Percentiles rank a stretch among this genome's conserved stretches.
Evolutionary conservation across 2,329 filamentous ascomycete species (phyloP).

Genomic region (Neonectria neomacrospora): DNA sequence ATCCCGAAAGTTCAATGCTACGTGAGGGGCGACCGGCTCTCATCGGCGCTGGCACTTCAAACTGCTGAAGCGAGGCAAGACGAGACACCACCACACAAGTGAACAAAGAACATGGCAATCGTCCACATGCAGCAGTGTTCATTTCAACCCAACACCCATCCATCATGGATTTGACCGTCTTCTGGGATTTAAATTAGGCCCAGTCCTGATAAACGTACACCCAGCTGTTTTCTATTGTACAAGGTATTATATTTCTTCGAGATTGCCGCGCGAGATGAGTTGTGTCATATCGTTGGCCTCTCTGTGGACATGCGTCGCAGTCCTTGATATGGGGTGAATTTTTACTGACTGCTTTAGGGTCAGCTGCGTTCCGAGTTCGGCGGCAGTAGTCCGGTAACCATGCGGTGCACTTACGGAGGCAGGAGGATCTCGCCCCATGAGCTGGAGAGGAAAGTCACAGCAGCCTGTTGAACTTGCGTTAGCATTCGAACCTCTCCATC

Average conservation of each 20-base stretch:
- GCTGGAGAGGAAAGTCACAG: slow-evolving; percentile 74
- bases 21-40: neutral
- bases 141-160: slow-evolving; percentile 30
- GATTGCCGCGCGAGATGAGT: neutral
- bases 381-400: neutral
- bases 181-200: slow-evolving; percentile 25
- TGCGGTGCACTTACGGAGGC: slow-evolving; percentile 63
- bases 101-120: neutral
- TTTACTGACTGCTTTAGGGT: slow-evolving; percentile 40
- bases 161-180: slow-evolving; percentile 36
- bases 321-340: slow-evolving; percentile 26
- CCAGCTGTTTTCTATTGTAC: slow-evolving; percentile 43
- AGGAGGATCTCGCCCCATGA: slow-evolving; percentile 75
- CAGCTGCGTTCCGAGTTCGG: slow-evolving; percentile 16
- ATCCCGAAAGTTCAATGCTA: neutral
- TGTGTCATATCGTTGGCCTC: neutral
- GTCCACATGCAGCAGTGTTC: slow-evolving; percentile 26
- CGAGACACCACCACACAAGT: neutral
- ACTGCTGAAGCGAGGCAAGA: neutral
- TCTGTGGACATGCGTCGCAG: neutral
- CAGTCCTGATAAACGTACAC: slow-evolving; percentile 45
- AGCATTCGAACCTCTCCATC: slow-evolving; percentile 5
- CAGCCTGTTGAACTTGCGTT: slow-evolving; percentile 58
- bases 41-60: neutral
- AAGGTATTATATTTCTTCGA: slow-evolving; percentile 32